Conservation (phyloP, 2,329 filamentous ascomycete genomes). For the Nemania sp. region DNA sequence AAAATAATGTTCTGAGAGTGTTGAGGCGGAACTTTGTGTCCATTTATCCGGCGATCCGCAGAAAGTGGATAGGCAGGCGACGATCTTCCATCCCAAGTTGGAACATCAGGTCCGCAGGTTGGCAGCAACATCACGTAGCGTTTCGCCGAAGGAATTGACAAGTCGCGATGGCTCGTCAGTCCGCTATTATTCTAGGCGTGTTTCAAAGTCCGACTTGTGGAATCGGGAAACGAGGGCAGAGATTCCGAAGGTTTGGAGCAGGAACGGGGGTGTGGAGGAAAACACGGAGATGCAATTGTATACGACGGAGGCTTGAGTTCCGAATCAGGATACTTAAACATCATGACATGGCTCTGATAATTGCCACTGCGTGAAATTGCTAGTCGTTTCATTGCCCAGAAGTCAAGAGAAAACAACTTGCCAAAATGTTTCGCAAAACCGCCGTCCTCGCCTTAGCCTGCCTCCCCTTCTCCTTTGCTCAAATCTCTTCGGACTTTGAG, state of each 20-base stretch:
- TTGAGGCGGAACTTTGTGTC: constrained; percentile 1
- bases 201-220: neutral
- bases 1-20: neutral
- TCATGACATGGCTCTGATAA: constrained; percentile 23
- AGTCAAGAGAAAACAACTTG: constrained; percentile 2
- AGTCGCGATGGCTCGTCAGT: neutral
- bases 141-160: neutral
- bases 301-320: constrained; percentile 28
- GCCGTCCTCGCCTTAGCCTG: constrained; percentile 51
- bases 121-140: neutral
- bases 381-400: neutral
- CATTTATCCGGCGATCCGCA: constrained; percentile 21
- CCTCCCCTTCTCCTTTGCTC: constrained; percentile 52
- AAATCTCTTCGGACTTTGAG: constrained; percentile 61
- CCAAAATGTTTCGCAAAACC: constrained; percentile 47
- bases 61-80: constrained; percentile 5
- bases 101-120: constrained; percentile 1
- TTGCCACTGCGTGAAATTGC: neutral
- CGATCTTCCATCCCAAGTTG: neutral
- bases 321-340: constrained; percentile 37
- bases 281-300: constrained; percentile 14
- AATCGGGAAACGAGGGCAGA: constrained; percentile 19
- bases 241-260: constrained; percentile 24
- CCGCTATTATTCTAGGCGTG: neutral
- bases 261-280: constrained; percentile 17